Percentiles rank a stretch among this genome's conserved stretches.
Conservation (phyloP, 345 rosid genomes). For the Camelina hispida region DNA sequence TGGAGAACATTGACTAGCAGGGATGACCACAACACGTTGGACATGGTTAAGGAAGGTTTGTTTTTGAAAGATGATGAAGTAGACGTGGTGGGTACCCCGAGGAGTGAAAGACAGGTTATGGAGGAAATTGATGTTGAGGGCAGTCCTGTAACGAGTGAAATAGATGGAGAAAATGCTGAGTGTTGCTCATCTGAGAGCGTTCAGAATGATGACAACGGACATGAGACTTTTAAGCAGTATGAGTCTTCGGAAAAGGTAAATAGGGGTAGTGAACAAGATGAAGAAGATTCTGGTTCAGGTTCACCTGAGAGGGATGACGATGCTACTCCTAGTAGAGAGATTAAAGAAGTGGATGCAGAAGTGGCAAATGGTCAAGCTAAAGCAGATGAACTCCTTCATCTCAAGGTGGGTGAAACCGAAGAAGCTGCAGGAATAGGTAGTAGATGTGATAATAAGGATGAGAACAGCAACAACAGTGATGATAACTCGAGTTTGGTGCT, state of each 20-base stretch:
- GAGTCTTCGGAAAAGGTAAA: conserved; percentile 7
- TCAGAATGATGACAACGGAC: not conserved
- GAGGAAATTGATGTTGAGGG: conserved; percentile 28
- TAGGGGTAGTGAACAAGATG: conserved; percentile 15
- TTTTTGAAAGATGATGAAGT: not conserved
- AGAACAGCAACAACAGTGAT: conserved; percentile 18
- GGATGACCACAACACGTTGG: conserved; percentile 7
- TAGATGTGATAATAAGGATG: conserved; percentile 29
- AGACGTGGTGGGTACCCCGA: not conserved
- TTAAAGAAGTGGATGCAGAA: conserved; percentile 17
- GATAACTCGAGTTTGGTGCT: conserved; percentile 25
- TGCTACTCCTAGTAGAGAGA: conserved; percentile 23
- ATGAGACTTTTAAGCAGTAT: conserved; percentile 11
- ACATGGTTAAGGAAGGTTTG: conserved; percentile 11
- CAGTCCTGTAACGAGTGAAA: conserved; percentile 8
- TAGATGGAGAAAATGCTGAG: not conserved
- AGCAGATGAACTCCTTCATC: conserved; percentile 17
- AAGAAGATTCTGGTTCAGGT: conserved; percentile 30
- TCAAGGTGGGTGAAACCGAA: conserved; percentile 13
- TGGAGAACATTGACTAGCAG: conserved; percentile 26
- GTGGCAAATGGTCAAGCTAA: conserved; percentile 32
- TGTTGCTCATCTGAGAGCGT: not conserved
- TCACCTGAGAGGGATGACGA: conserved; percentile 27
- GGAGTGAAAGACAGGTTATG: conserved; percentile 4
- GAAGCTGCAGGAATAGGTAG: conserved; percentile 23